Conservation (phyloP, 768 basidiomycete genomes). For the Amanita pallidorosea region DNA sequence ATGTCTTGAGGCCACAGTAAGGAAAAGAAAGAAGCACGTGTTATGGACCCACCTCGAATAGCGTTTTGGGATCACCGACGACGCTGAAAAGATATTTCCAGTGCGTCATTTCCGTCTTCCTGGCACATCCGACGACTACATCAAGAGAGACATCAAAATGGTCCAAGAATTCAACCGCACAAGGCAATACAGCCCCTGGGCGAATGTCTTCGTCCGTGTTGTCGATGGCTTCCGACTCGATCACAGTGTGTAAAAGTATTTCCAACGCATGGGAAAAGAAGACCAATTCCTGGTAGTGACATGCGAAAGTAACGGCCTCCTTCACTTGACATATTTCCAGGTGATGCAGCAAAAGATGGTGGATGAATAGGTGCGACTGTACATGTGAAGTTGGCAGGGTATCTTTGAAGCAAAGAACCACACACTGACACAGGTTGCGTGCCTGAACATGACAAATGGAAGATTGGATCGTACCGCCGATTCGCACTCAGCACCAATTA, state of each 20-base stretch:
- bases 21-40: not conserved
- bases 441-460: slow-evolving; percentile 85
- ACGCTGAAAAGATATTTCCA: slow-evolving; percentile 86
- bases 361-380: slow-evolving; percentile 89
- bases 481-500: slow-evolving; percentile 93
- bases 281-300: slow-evolving; percentile 77
- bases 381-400: not conserved
- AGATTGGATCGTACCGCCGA: slow-evolving; percentile 62
- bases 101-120: slow-evolving; percentile 89
- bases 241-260: slow-evolving; percentile 85
- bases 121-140: slow-evolving; percentile 90
- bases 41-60: slow-evolving; percentile 67
- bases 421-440: slow-evolving; percentile 66
- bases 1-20: slow-evolving; percentile 37
- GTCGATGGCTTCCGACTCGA: slow-evolving; percentile 66
- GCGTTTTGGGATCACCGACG: slow-evolving; percentile 79
- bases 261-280: slow-evolving; percentile 94
- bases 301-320: slow-evolving; percentile 80
- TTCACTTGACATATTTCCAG: slow-evolving; percentile 50
- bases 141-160: slow-evolving; percentile 87
- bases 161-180: slow-evolving; percentile 84
- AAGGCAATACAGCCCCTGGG: slow-evolving; percentile 39
- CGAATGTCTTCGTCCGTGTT: slow-evolving; percentile 18
- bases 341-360: slow-evolving; percentile 81
- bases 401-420: not conserved